phyloP scores from a whole-genome alignment of 1,284 basidiomycete genomes.

The Ustilago shanxiensis region DNA sequence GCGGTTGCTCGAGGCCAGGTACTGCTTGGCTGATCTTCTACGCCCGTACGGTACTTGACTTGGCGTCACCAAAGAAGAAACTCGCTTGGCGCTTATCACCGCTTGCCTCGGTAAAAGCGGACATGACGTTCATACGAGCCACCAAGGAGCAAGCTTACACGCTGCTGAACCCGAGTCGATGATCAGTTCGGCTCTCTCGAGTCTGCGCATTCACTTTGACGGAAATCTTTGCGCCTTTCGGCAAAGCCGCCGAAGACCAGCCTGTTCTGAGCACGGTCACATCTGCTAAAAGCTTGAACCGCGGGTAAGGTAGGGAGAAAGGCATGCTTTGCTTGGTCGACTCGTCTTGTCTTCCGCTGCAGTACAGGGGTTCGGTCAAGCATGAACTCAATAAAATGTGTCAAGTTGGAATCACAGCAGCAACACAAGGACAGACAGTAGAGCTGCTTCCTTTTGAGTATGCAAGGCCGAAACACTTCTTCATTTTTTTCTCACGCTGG shows the following conservation, averaged over 20 bases:
- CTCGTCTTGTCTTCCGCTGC: no score
- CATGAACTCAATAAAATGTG: no score
- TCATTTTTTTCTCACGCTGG: neutral
- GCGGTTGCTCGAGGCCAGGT: no score
- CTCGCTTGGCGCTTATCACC: neutral
- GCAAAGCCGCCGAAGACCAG: no score
- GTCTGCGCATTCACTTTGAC: neutral
- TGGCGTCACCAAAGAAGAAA: neutral
- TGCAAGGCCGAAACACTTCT: conserved; percentile 1
- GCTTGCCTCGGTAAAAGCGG: neutral
- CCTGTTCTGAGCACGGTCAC: no score
- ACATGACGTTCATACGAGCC: neutral
- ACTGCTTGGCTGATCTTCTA: conserved; percentile 6
- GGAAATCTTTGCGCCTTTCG: conserved; percentile 1
- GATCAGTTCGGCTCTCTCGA: neutral
- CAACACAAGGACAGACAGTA: no score
- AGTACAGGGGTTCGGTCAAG: no score
- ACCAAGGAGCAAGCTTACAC: neutral
- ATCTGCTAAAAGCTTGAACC: no score
- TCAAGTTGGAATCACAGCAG: no score
- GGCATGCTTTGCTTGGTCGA: no score
- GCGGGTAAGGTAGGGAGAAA: no score
- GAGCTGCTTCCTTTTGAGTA: no score
- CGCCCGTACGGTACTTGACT: neutral
- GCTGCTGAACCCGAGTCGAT: neutral